Percentiles rank a stretch among this genome's conserved stretches.
These are phyloP conservation scores for Solanum appendiculatum DNA, from an alignment of 257 asterid species.

Conservation along the genomic window DNA sequence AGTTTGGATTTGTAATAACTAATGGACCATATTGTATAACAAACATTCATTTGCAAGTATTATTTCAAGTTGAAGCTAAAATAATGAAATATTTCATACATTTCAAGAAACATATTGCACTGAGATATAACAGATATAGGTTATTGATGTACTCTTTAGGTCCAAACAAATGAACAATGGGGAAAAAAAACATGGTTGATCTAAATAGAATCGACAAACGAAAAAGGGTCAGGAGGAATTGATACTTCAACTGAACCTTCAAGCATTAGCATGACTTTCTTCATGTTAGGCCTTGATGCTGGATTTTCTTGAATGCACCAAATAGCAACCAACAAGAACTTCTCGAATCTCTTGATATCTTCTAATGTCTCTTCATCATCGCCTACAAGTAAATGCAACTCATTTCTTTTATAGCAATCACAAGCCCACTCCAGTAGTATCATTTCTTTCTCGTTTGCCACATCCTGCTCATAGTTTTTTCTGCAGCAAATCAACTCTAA, in stretches of 20 bases:
- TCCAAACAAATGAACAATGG: not conserved
- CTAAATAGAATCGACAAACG: not conserved
- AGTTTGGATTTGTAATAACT: not conserved
- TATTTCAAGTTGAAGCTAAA: not conserved
- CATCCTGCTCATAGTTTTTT: not conserved
- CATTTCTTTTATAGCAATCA: not conserved
- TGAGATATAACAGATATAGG: not conserved
- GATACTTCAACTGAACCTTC: constrained; percentile 20
- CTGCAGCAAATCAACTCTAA: not conserved
- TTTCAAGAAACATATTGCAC: not conserved
- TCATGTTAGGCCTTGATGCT: constrained; percentile 31
- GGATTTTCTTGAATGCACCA: constrained; percentile 37
- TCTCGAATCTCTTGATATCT: not conserved
- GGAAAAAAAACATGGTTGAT: not conserved
- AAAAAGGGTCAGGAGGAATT: not conserved
- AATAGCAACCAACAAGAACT: constrained; percentile 13
- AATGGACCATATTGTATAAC: not conserved
- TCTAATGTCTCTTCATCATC: not conserved
- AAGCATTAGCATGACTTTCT: constrained; percentile 26
- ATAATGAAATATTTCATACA: not conserved
- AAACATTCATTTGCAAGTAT: not conserved
- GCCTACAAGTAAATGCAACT: not conserved
- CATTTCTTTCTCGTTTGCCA: not conserved
- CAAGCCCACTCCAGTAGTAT: not conserved
- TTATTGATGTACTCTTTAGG: not conserved